Conservation (phyloP, 1,284 basidiomycete genomes). For the Trichosporon sp. region DNA sequence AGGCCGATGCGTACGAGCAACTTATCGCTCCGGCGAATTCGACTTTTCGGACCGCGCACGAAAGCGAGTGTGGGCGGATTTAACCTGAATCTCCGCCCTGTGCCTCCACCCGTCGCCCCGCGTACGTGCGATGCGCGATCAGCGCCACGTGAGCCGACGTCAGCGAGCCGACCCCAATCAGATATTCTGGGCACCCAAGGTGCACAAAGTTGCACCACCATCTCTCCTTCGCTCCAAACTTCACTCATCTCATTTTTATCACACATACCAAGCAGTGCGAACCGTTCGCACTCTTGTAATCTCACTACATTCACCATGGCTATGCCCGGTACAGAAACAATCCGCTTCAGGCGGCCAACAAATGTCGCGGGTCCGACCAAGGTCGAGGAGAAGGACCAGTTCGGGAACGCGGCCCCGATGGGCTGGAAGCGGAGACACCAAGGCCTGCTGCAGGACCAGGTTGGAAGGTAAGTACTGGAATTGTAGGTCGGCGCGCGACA, state of each 20-base stretch:
- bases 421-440: slow-evolving; percentile 48
- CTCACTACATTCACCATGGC: slow-evolving; percentile 14
- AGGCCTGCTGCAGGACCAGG: slow-evolving; percentile 48
- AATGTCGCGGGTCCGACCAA: slow-evolving; percentile 30
- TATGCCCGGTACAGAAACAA: slow-evolving; percentile 44
- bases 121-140: not conserved
- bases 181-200: not conserved
- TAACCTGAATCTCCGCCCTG: not conserved
- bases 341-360: slow-evolving; percentile 47
- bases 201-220: not conserved
- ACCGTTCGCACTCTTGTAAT: not conserved
- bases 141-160: not conserved
- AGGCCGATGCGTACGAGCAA: not conserved
- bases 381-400: slow-evolving; percentile 35
- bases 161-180: slow-evolving; percentile 2
- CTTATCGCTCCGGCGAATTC: not conserved
- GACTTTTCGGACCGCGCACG: slow-evolving; percentile 2
- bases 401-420: slow-evolving; percentile 37
- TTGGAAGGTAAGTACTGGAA: slow-evolving; percentile 31
- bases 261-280: not conserved
- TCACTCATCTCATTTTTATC: not conserved
- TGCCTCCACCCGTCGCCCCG: not conserved
- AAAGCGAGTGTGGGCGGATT: not conserved
- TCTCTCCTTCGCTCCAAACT: not conserved
- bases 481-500: too few species aligned